Evolutionary conservation across 2,329 filamentous ascomycete genomes (phyloP).

Genomic region (Aspergillus latus): DNA sequence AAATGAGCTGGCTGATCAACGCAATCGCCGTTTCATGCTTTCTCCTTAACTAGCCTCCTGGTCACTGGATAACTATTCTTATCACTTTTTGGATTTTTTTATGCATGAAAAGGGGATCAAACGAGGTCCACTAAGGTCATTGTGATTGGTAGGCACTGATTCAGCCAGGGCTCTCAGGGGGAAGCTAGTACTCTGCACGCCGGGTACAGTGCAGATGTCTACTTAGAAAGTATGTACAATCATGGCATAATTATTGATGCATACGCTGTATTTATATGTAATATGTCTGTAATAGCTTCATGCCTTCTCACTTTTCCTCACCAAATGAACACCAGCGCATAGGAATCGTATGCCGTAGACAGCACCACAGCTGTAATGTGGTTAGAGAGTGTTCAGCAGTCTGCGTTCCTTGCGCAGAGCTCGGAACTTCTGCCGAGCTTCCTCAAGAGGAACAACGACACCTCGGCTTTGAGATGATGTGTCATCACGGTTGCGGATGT

Average conservation of each 20-base stretch:
- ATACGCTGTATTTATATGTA: not conserved
- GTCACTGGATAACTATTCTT: not conserved
- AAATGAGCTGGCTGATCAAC: conserved; percentile 3
- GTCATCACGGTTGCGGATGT: conserved; percentile 65
- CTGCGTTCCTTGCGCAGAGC: conserved; percentile 48
- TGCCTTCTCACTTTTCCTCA: conserved; percentile 5
- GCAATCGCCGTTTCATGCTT: not conserved
- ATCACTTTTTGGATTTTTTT: not conserved
- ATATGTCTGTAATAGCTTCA: conserved; percentile 8
- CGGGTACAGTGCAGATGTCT: not conserved
- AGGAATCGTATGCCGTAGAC: not conserved
- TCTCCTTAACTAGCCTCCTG: not conserved
- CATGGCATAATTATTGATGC: not conserved
- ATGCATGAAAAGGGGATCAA: conserved; percentile 14
- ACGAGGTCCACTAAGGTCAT: conserved; percentile 6
- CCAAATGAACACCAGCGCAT: conserved; percentile 3
- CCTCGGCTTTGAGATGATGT: conserved; percentile 62
- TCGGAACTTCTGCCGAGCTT: conserved; percentile 56
- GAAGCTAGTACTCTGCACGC: not conserved
- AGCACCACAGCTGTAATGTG: not conserved
- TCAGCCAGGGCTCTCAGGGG: not conserved
- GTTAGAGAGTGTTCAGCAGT: conserved; percentile 43
- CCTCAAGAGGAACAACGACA: conserved; percentile 60
- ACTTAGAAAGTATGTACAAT: not conserved
- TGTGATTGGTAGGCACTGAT: conserved; percentile 12